A percentile compares a stretch with the other conserved stretches of the same genome.
Conservation (phyloP, 495 filamentous ascomycete genomes). For the Saxispiralis lemnorum region DNA sequence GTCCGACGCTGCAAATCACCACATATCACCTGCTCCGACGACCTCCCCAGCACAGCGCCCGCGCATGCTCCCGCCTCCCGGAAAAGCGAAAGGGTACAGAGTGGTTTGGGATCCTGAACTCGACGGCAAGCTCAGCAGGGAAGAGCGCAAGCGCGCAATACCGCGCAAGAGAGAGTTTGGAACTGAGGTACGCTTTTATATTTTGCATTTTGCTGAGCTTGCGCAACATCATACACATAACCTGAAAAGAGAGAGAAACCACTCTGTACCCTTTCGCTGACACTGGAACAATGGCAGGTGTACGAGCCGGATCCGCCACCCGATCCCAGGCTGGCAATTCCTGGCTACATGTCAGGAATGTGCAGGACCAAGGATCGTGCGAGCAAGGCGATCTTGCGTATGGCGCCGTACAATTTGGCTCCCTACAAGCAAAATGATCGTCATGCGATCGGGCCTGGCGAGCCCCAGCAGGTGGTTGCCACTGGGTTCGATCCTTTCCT, state of each 20-base stretch:
- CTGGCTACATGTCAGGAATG: constrained; percentile 33
- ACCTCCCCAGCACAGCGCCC: constrained; percentile 16
- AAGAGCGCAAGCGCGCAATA: constrained; percentile 49
- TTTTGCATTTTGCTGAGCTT: constrained; percentile 17
- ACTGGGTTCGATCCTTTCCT: constrained; percentile 78
- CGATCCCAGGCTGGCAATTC: constrained; percentile 60
- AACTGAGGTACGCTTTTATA: constrained; percentile 25
- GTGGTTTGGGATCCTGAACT: constrained; percentile 59
- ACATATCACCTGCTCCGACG: constrained; percentile 2
- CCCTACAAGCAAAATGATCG: constrained; percentile 61
- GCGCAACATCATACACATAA: constrained; percentile 15
- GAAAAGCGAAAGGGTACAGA: constrained; percentile 46
- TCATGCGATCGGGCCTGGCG: constrained; percentile 73
- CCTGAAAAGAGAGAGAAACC: constrained; percentile 11
- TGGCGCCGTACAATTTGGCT: constrained; percentile 58
- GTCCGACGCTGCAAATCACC: constrained; percentile 2
- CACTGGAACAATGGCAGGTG: constrained; percentile 14
- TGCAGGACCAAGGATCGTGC: constrained; percentile 27
- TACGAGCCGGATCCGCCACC: constrained; percentile 49
- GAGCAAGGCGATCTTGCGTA: constrained; percentile 59
- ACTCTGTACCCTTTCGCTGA: constrained; percentile 19
- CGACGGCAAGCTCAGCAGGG: constrained; percentile 39
- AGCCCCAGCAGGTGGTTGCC: constrained; percentile 74
- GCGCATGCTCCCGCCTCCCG: constrained; percentile 43
- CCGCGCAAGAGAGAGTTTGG: constrained; percentile 56